Base-by-base conservation (phyloP, 345 rosid species). In the Hibiscus trionum region DNA sequence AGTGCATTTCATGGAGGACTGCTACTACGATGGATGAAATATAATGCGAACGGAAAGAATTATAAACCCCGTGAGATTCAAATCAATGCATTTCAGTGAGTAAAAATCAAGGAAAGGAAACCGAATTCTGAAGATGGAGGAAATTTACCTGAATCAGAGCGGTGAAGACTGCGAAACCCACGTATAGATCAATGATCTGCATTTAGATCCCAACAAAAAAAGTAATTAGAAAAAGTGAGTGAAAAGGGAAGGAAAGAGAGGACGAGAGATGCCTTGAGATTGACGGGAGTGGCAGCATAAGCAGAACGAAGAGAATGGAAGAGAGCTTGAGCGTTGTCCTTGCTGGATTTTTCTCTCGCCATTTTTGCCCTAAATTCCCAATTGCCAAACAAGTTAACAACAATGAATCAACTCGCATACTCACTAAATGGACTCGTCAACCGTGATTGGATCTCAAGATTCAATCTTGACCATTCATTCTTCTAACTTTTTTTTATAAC, bases 101-200 rank as follows among this genome's bases (percentile, higher is more conserved):
- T 12, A 35, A 58, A 31, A 10, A 8, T 7, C 9, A 37, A n/a
- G 6, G 46, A 62, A 33, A 29, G 42, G 16, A 37, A 49, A 67
- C 6, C 35, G 59, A 29, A 7, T 68, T 68, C 8, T 9, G 8
- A 27, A 69, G 17, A 69, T n/a, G n/a, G 21, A 19, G 0, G 31
- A 14, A 69, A 29, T 0, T 21, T 73, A 93, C 99, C 98, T 94
- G 97, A 65, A 91, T 88, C 76, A 94, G 50, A 69, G 97, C 97
- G 7, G 98, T 88, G 77, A 82, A 82, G 71, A 90, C 86, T 11
- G 97, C 90, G 46, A 91, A 95, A 49, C 81, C 87, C 61, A 90
- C 96, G 55, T 90, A 95, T 14, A 90, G 81, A 81, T 95, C 99
- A 80, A 95, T 89, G 84, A 92, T 86, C 99, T 95, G 88, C 58